Evolutionary conservation across 805 yeast genomes (phyloP), one percentile per base, ranked within the genome.

Genomic region (Cyberlindnera amylophila): DNA sequence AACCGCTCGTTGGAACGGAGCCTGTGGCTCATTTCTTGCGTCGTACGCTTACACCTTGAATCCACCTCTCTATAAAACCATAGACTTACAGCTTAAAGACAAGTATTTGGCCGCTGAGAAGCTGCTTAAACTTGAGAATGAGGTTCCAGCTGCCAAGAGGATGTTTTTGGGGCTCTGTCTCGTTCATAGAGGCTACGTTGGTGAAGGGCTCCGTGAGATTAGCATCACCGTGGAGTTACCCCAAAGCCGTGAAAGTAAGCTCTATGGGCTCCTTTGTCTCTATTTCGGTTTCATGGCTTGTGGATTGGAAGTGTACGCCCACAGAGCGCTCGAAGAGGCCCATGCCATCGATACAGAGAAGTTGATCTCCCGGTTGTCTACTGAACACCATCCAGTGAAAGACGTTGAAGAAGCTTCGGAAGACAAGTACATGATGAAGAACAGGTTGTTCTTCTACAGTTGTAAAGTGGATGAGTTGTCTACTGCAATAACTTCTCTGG

Each of bases 101-200:
- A 36, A 44, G 14, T 44, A 36, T 33, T 23, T 40, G 26, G 44
- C 36, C 23, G 27, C 41, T 4, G 41, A 39, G 38, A 36, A 28
- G 32, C 28, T 36, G 38, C 34, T 44, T n/a, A 13, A 13, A 2
- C 6, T 5, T 26, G 32, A 9, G n/a, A 32, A 32, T 4, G 9
- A 14, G 34, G 12, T 13, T 15, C 9, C 32, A 7, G 15, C 34
- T 2, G 18, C 32, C 28, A 19, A 26, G 12, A 16, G 49, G 4
- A 32, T 23, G 12, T 30, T 46, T 16, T 42, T 42, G 40, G 49
- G 49, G 3, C 46, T 42, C 17, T 46, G 44, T 16, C 44, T 46
- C 16, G 37, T 42, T 8, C 49, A 42, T 34, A 35, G 46, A 34
- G 49, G 49, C 6, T 39, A 36, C 26, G 15, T 19, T 8, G 33